These are phyloP conservation scores for Botrytis cinerea DNA, from an alignment of 2,329 filamentous ascomycete genomes.

Conservation along the genomic window DNA sequence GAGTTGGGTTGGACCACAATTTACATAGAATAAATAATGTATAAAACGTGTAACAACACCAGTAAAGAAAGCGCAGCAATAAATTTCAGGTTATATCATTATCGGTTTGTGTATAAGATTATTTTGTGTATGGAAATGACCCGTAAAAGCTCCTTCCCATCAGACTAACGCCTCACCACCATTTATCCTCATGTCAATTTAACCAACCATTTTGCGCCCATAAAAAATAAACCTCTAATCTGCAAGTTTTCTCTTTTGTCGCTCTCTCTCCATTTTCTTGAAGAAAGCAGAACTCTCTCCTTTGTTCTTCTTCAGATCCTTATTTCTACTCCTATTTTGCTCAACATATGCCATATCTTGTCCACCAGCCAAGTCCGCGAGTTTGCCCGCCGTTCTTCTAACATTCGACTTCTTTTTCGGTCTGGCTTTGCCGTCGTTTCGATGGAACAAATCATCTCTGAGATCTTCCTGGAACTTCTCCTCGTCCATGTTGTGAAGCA, in stretches of 20 bases:
- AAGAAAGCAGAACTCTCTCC: slow-evolving; percentile 62
- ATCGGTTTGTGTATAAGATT: background rate
- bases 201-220: background rate
- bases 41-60: no score
- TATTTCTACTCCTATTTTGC: slow-evolving; percentile 73
- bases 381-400: slow-evolving; percentile 77
- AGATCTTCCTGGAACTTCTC: slow-evolving; percentile 32
- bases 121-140: background rate
- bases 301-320: slow-evolving; percentile 63
- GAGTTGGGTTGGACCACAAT: background rate
- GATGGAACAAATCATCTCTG: slow-evolving; percentile 64
- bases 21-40: background rate
- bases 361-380: slow-evolving; percentile 85
- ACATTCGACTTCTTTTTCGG: slow-evolving; percentile 59
- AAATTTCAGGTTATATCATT: background rate
- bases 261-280: slow-evolving; percentile 64
- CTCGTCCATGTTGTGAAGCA: slow-evolving; percentile 73
- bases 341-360: slow-evolving; percentile 97
- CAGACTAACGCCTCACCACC: slow-evolving; percentile 1
- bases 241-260: slow-evolving; percentile 56
- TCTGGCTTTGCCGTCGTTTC: slow-evolving; percentile 42
- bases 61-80: background rate
- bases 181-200: slow-evolving; percentile 2
- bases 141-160: background rate
- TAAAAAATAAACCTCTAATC: background rate